These are phyloP conservation scores for Erodium chrysanthum DNA, from an alignment of 441 rosid species.

Conservation along the genomic window DNA sequence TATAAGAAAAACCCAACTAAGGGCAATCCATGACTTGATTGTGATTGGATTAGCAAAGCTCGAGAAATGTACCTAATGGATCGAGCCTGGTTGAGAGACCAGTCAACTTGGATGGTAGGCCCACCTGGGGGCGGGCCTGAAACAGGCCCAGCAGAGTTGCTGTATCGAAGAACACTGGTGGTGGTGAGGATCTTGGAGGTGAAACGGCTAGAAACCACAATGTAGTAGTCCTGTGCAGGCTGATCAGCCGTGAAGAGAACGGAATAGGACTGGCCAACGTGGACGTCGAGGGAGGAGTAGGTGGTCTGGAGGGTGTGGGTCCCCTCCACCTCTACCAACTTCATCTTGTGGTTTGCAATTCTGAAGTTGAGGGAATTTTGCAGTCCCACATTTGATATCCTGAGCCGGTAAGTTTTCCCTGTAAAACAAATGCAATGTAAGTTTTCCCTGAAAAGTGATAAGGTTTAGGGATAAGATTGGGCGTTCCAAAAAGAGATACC, in stretches of 20 bases:
- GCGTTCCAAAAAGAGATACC: conserved; percentile 19
- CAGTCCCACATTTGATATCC: conserved; percentile 86
- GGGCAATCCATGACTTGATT: too few relatives aligned
- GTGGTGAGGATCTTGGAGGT: conserved; percentile 43
- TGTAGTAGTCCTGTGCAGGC: conserved; percentile 62
- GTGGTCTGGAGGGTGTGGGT: conserved; percentile 70
- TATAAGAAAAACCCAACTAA: too few relatives aligned
- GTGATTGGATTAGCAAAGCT: too few relatives aligned
- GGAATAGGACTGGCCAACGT: conserved; percentile 77
- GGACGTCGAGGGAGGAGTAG: conserved; percentile 72
- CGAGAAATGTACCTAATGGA: conserved; percentile 83
- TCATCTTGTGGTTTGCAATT: conserved; percentile 71
- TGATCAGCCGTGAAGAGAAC: conserved; percentile 82
- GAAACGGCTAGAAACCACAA: conserved; percentile 77
- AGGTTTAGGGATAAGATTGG: neutral
- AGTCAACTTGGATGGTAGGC: conserved; percentile 69
- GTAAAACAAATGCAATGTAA: neutral
- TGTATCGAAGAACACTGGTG: conserved; percentile 56
- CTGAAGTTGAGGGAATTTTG: conserved; percentile 68
- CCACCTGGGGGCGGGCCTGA: conserved; percentile 69
- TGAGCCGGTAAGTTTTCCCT: conserved; percentile 77
- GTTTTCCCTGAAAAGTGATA: neutral
- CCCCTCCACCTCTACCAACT: conserved; percentile 87
- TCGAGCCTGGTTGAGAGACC: conserved; percentile 93
- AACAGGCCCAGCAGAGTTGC: conserved; percentile 59